Evolutionary conservation across 1,284 basidiomycete genomes (phyloP).

Genomic region (Ustanciosporium gigantosporum): DNA sequence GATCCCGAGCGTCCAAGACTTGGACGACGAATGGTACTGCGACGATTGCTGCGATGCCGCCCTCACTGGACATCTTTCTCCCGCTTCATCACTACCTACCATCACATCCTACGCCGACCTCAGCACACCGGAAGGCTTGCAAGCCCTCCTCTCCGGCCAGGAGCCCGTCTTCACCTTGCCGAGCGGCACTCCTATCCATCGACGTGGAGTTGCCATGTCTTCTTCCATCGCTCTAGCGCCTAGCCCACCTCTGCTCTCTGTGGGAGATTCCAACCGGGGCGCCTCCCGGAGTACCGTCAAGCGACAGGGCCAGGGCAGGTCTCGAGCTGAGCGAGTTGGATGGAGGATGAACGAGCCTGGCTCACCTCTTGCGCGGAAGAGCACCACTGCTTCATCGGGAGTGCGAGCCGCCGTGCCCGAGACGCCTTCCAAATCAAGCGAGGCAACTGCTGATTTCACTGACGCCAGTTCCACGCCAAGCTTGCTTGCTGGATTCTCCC

Average conservation of each 20-base stretch:
- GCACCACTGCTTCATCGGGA: conserved; percentile 32
- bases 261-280: conserved; percentile 21
- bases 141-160: conserved; percentile 23
- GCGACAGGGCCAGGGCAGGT: conserved; percentile 38
- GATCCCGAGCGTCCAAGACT: conserved; percentile 48
- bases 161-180: conserved; percentile 38
- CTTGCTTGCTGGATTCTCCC: conserved; percentile 35
- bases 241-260: conserved; percentile 37
- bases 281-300: conserved; percentile 32
- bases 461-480: conserved; percentile 34
- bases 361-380: conserved; percentile 52
- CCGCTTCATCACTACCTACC: conserved; percentile 32
- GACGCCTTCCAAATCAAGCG: conserved; percentile 22
- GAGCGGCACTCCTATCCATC: conserved; percentile 36
- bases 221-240: conserved; percentile 47
- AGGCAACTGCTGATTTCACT: conserved; percentile 27
- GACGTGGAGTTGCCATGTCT: conserved; percentile 32
- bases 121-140: conserved; percentile 37
- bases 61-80: conserved; percentile 29
- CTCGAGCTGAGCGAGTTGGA: conserved; percentile 42
- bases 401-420: conserved; percentile 30
- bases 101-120: conserved; percentile 32
- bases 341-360: conserved; percentile 47
- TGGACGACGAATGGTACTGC: conserved; percentile 60
- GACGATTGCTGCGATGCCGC: conserved; percentile 41